Base-by-base conservation (phyloP, 176 grass and related monocot species). In the Cocos nucifera region DNA sequence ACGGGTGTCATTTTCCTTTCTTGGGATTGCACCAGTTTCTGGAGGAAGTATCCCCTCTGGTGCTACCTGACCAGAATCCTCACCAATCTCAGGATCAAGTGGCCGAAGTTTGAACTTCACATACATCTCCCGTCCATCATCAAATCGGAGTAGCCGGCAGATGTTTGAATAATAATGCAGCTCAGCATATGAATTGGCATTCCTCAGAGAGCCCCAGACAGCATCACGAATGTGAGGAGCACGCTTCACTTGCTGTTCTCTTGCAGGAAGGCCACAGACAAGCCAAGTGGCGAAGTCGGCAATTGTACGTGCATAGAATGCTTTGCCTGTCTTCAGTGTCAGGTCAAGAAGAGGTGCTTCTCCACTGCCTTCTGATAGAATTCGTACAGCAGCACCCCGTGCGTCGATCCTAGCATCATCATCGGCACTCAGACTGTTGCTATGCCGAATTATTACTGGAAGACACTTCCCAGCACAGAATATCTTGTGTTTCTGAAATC, bases 141-240 rank as follows among this genome's bases (percentile, higher is more conserved):
- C 80, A 22, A 89, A 89, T 23, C 80, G 73, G 39, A 84, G 65
- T 28, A 89, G 57, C 59, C 86, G 77, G 59, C 77, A 84, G 22
- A 89, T 80, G 69, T 89, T 89, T 6, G 86, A 84, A 67, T 89
- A 89, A 61, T 89, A 89, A 17, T 89, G 86, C 19, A 89, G 77
- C 61, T 53, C 18, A 6, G 80, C 63, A 62, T 84, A 89, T 4
- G 86, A 89, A 57, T 84, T 54, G 61, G 86, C 80, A 56, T 77
- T 72, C 69, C 86, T 67, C 61, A 89, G 19, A 22, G 85, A 89
- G 30, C 77, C 70, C 86, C 86, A 89, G 3, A 89, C 86, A 16
- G 86, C 80, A 53, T 89, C 80, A 0, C 80, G 65, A 67, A 89
- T 80, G 65, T 89, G 86, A 0, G 80, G 86, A 19, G 66, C 57